These are phyloP conservation scores for Tulasnella sp. DNA, from an alignment of 768 basidiomycete species.

Conservation along the genomic window DNA sequence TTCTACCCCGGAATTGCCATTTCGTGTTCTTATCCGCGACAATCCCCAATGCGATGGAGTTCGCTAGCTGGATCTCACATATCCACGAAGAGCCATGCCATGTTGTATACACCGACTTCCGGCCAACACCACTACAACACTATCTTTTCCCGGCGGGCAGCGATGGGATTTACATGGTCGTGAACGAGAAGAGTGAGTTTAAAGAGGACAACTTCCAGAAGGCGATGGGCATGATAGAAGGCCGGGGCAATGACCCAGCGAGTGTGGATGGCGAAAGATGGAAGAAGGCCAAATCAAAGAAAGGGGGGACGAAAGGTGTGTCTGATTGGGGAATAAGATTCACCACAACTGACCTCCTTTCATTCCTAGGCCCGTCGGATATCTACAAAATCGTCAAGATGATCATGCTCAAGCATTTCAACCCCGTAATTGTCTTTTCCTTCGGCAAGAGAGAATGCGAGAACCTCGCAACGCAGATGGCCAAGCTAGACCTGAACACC, in stretches of 20 bases:
- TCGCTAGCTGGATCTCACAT: slow-evolving; percentile 97
- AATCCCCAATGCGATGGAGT: slow-evolving; percentile 99
- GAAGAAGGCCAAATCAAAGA: slow-evolving; percentile 83
- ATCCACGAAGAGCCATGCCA: slow-evolving; percentile 97
- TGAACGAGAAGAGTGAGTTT: slow-evolving; percentile 98
- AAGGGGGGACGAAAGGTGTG: slow-evolving; percentile 89
- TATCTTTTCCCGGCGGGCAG: slow-evolving; percentile 96
- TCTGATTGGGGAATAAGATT: no score
- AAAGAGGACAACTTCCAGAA: slow-evolving; percentile 95
- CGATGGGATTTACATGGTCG: slow-evolving; percentile 93
- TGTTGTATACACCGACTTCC: slow-evolving; percentile 98
- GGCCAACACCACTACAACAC: slow-evolving; percentile 94
- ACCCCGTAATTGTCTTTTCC: slow-evolving; percentile 96
- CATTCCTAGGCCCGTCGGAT: slow-evolving; percentile 87
- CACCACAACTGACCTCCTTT: no score
- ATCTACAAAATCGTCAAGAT: slow-evolving; percentile 96
- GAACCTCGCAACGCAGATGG: slow-evolving; percentile 76
- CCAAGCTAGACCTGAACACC: slow-evolving; percentile 93
- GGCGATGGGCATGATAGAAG: slow-evolving; percentile 90
- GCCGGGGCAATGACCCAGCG: slow-evolving; percentile 82
- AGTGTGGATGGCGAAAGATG: slow-evolving; percentile 78
- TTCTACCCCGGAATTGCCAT: slow-evolving; percentile 90
- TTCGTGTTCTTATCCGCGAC: slow-evolving; percentile 99
- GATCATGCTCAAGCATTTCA: slow-evolving; percentile 96
- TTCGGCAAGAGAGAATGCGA: slow-evolving; percentile 99